These are phyloP conservation scores for Sphagnum tenellum DNA, from an alignment of 225 moss, liverwort and hornwort genomes.

Conservation along the genomic window DNA sequence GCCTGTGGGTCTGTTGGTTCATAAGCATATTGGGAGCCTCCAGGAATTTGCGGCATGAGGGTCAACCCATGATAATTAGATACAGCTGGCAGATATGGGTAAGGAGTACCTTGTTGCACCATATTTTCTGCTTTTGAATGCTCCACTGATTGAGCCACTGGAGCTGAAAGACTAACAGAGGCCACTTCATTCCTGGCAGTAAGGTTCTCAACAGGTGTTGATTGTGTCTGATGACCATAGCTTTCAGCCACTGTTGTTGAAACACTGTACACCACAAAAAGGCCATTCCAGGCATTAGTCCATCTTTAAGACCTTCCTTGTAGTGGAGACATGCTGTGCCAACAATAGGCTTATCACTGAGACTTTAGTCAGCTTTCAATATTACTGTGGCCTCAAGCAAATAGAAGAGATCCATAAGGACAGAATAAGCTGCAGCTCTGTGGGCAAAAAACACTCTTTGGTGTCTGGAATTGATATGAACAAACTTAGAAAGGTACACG, in stretches of 20 bases:
- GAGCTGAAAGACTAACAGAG: slow-evolving; percentile 28
- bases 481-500: no score
- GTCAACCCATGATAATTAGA: slow-evolving; percentile 79
- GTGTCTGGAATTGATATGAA: no score
- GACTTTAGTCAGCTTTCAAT: no score
- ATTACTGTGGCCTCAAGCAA: no score
- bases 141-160: slow-evolving; percentile 29
- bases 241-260: slow-evolving; percentile 46
- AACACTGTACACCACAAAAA: not conserved
- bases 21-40: slow-evolving; percentile 52
- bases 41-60: slow-evolving; percentile 76
- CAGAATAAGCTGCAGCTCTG: no score
- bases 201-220: slow-evolving; percentile 36
- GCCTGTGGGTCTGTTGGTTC: slow-evolving; percentile 60
- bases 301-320: no score
- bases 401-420: no score
- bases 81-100: slow-evolving; percentile 56
- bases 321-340: no score
- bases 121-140: slow-evolving; percentile 56
- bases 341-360: no score
- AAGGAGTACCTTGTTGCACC: slow-evolving; percentile 59
- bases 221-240: slow-evolving; percentile 48
- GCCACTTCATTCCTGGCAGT: slow-evolving; percentile 30
- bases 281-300: no score
- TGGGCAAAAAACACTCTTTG: no score